Conservation (phyloP, 805 yeast species). For the Ogataea paraovalis region DNA sequence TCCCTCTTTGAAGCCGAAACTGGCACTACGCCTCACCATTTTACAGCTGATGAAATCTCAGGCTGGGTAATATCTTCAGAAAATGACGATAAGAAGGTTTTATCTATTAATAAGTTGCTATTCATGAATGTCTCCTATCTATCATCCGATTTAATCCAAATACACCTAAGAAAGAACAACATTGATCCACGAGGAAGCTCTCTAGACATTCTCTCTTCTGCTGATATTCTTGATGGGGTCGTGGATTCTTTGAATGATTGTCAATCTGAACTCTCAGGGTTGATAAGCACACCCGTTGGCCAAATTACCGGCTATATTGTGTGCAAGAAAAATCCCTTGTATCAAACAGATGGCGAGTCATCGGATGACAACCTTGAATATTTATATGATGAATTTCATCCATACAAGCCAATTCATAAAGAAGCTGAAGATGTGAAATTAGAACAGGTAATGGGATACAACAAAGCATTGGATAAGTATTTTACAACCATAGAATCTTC, state of each 20-base stretch:
- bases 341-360: constrained; percentile 37
- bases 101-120: constrained; percentile 65
- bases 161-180: constrained; percentile 42
- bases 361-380: constrained; percentile 34
- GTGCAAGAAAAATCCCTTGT: constrained; percentile 53
- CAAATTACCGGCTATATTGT: constrained; percentile 57
- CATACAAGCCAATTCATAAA: constrained; percentile 42
- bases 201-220: constrained; percentile 28
- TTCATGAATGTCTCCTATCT: constrained; percentile 68
- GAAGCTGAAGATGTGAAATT: constrained; percentile 30
- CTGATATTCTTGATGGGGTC: constrained; percentile 28
- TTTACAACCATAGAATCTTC: constrained; percentile 84
- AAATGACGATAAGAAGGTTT: constrained; percentile 37
- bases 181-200: constrained; percentile 39
- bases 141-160: constrained; percentile 74
- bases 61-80: constrained; percentile 39
- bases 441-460: constrained; percentile 59
- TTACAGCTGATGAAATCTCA: constrained; percentile 30
- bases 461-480: constrained; percentile 75
- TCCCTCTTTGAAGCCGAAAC: constrained; percentile 34
- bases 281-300: constrained; percentile 34
- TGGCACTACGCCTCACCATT: constrained; percentile 10
- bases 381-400: constrained; percentile 52
- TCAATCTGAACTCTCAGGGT: constrained; percentile 37
- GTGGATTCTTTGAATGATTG: constrained; percentile 44